Evolutionary conservation across 1,284 basidiomycete species (phyloP).

Genomic region (Ceratobasidium sp.): DNA sequence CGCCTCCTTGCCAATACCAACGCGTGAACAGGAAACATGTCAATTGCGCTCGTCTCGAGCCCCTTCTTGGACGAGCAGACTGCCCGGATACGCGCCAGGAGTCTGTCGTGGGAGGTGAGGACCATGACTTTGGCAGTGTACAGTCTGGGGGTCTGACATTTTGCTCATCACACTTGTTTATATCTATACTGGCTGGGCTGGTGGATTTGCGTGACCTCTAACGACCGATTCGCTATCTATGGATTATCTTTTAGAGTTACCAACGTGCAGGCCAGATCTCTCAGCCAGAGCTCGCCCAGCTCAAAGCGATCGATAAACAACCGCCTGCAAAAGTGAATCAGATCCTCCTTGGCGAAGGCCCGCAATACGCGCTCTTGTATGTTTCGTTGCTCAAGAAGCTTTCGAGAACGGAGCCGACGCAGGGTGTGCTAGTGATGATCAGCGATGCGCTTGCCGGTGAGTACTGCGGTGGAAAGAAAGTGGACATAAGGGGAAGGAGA

Average conservation of each 20-base stretch:
- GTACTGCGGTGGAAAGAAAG: conserved; percentile 1
- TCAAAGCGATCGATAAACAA: conserved; percentile 90
- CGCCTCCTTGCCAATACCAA: not conserved
- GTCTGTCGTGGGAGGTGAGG: conserved; percentile 94
- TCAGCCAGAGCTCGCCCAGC: conserved; percentile 86
- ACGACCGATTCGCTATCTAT: conserved; percentile 45
- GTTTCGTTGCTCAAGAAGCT: conserved; percentile 93
- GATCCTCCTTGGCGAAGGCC: conserved; percentile 80
- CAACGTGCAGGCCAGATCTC: conserved; percentile 93
- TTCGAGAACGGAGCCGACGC: conserved; percentile 92
- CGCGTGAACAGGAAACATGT: conserved; percentile 59
- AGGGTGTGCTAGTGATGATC: conserved; percentile 90
- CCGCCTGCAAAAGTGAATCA: conserved; percentile 76
- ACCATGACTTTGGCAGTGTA: not conserved
- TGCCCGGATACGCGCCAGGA: conserved; percentile 87
- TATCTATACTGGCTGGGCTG: conserved; percentile 1
- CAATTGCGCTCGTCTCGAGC: conserved; percentile 87
- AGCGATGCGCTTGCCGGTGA: conserved; percentile 87
- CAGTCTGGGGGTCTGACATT: not conserved
- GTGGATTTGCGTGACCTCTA: conserved; percentile 16
- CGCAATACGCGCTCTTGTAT: conserved; percentile 88
- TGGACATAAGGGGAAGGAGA: not conserved
- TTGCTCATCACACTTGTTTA: not conserved
- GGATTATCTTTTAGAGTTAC: conserved; percentile 73
- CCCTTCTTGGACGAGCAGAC: conserved; percentile 88